Base-by-base conservation (phyloP, 108 stramenopile genomes). In the Licmophora abbreviata region DNA sequence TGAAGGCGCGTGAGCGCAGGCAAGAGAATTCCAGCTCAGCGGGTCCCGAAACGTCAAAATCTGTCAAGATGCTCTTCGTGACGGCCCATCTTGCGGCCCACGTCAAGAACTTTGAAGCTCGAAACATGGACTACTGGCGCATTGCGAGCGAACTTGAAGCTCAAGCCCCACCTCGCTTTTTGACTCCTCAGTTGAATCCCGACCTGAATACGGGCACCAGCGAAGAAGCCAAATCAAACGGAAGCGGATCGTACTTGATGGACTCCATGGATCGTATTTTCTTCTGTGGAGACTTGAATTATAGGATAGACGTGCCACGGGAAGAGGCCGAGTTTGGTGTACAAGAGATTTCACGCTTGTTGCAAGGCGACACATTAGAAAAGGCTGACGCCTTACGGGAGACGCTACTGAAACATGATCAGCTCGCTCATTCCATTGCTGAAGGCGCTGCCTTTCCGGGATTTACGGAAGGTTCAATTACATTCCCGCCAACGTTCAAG, bases 61-160 rank as follows among this genome's bases (percentile, higher is more conserved):
- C 75, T 18, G 50, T 86, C 27, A 54, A 61, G 45, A 79, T 93
- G 60, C 59, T 88, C 1, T 83, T 93, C 44, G 83, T 85, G 11
- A 74, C 84, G 14, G 79, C 74, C 31, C 92, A 93, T 44, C 46
- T 93, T 64, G 92, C 92, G 25, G 92, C 92, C 9, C 92, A 93
- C 42, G 85, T 88, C 0, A 86, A 88, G 58, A 86, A 88, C 53
- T 59, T 77, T 0, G 83, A 88, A 31, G 85, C 80, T 9, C 72
- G 92, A 38, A 79, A 93, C 63, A 52, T 67, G 9, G 87, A 93
- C 56, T 93, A 79, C 62, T 84, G 81, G 74, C 61, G 87, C n/a
- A 88, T 93, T 26, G 61, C 76, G 0, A 66, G 64, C 15, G 92
- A 84, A 58, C 73, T 88, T 7, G 87, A 93, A 55, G 77, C 84